Base-by-base conservation (phyloP, 148 eudicot species). In the Rhododendron henanense region DNA sequence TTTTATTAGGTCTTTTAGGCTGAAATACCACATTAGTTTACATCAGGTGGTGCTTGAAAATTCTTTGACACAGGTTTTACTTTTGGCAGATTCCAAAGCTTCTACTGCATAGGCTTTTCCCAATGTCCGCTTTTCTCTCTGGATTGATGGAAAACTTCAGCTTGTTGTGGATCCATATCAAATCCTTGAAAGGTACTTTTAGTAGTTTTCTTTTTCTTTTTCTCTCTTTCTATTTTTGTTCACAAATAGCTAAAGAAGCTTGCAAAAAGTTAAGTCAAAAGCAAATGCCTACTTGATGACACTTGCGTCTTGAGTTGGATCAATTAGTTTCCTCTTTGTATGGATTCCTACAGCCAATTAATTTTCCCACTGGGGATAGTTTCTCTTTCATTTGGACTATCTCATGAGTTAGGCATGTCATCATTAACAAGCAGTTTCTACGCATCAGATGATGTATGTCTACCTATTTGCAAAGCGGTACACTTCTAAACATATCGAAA, bases 101-200 rank as follows among this genome's bases (percentile, higher is more conserved):
- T 90, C 91, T 97, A 83, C 87, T 94, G 83, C 99, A 97, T 86
- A 94, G 99, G 87, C 93, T 97, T 86, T 97, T 95, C 81, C 98
- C 14, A 93, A 91, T 94, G 98, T 92, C 77, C 96, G 98, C 39
- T 97, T 95, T 88, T 97, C 99, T 78, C 87, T 97, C 83, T 97
- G 99, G 99, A 88, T 97, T 90, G 99, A 97, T 90, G 99, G 96
- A 84, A 97, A 97, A 89, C 98, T 97, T 85, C 92, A 97, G 89
- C 95, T 97, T 28, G 98, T 97, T 89, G 99, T 95, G 41, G 99
- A 97, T 89, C 99, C 99, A 39, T 91, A 95, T 94, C 98, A 93
- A 88, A 93, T 97, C 88, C 94, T 97, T 53, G 99, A 97, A 91
- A 93, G 98, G 99, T 97, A 87, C 10, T 71, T 87, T 55, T 74